A percentile compares a stretch with the other conserved stretches of the same genome.
Conservation (phyloP, 768 basidiomycete genomes). For the Lentinus tigrinus region DNA sequence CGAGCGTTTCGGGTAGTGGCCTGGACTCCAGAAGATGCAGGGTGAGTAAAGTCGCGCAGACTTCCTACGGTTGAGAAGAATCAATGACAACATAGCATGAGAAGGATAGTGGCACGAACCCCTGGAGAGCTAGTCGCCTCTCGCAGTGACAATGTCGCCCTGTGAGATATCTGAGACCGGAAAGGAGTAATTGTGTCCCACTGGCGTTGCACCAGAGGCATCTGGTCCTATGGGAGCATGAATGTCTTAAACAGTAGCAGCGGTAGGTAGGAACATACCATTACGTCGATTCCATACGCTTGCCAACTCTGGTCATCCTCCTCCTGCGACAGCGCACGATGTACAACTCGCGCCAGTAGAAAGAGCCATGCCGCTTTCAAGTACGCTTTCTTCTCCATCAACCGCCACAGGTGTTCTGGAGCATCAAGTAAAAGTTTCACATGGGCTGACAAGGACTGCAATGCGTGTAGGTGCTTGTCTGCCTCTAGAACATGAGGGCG, state of each 20-base stretch:
- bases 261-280: slow-evolving; percentile 35
- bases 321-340: slow-evolving; percentile 66
- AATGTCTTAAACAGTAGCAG: neutral
- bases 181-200: slow-evolving; percentile 91
- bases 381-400: slow-evolving; percentile 78
- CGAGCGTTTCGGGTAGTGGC: slow-evolving; percentile 71
- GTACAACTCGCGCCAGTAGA: slow-evolving; percentile 80
- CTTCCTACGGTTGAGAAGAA: slow-evolving; percentile 46
- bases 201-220: slow-evolving; percentile 87
- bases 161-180: slow-evolving; percentile 84
- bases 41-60: slow-evolving; percentile 75
- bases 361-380: slow-evolving; percentile 87
- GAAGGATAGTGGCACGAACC: slow-evolving; percentile 34
- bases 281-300: slow-evolving; percentile 58
- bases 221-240: slow-evolving; percentile 59
- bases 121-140: slow-evolving; percentile 51
- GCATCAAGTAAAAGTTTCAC: slow-evolving; percentile 90
- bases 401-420: slow-evolving; percentile 87
- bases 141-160: slow-evolving; percentile 80
- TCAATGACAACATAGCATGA: neutral
- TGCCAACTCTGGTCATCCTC: slow-evolving; percentile 54
- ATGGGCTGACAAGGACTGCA: slow-evolving; percentile 82
- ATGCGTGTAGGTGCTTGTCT: slow-evolving; percentile 67
- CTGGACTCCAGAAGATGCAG: slow-evolving; percentile 88
- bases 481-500: slow-evolving; percentile 2